A percentile compares a stretch with the other conserved stretches of the same genome.
Conservation (phyloP, 2,329 filamentous ascomycete species). For the Pseudogymnoascus pannorum region DNA sequence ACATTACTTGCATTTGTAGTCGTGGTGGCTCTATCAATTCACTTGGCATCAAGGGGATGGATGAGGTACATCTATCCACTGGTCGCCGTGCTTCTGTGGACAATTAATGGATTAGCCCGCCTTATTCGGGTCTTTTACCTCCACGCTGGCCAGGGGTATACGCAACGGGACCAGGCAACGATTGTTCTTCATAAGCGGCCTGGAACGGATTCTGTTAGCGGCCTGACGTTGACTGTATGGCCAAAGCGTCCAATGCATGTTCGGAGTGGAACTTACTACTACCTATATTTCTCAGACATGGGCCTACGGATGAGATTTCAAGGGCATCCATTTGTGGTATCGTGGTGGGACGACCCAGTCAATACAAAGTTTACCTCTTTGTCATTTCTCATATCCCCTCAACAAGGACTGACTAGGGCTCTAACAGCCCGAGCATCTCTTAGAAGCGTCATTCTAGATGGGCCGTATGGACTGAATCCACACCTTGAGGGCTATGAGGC, state of each 20-base stretch:
- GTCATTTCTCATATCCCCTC: constrained; percentile 11
- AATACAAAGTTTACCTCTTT: background rate
- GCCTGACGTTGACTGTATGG: background rate
- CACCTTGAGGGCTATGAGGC: constrained; percentile 15
- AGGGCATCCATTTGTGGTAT: constrained; percentile 12
- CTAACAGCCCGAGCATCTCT: background rate
- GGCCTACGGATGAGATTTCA: background rate
- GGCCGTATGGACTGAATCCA: constrained; percentile 16
- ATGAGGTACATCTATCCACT: background rate
- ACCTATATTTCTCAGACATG: background rate
- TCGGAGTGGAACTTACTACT: background rate
- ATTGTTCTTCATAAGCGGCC: background rate
- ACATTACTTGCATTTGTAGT: background rate
- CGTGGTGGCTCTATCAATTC: background rate
- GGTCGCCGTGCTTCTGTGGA: background rate
- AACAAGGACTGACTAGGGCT: background rate
- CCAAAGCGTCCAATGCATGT: background rate
- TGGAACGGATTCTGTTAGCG: background rate
- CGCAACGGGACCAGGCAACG: background rate
- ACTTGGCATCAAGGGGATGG: background rate
- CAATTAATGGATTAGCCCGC: background rate
- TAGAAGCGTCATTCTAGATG: constrained; percentile 11
- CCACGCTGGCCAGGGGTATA: background rate
- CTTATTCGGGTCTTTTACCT: background rate
- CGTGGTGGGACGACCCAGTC: constrained; percentile 13